Percentiles rank a stretch among this genome's conserved stretches.
phyloP scores from a whole-genome alignment of 2,329 filamentous ascomycete species.

The Aspergillus chevalieri region DNA sequence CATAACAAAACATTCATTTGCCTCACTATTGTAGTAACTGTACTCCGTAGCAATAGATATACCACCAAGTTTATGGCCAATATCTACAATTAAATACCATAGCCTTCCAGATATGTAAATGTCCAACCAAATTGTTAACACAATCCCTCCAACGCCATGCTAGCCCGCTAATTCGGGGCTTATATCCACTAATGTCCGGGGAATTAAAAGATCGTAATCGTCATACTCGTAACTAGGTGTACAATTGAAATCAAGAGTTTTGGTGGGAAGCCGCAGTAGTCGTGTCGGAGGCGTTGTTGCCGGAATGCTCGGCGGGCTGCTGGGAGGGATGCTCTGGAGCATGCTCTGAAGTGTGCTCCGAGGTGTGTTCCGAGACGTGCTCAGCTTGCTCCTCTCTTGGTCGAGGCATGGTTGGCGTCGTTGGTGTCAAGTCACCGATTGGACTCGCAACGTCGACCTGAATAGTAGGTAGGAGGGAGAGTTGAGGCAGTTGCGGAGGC shows the following conservation, averaged over 20 bases:
- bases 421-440: constrained; percentile 14
- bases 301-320: background rate
- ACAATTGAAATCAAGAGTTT: background rate
- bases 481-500: constrained; percentile 10
- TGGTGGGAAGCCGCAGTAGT: background rate
- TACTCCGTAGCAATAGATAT: too few relatives aligned
- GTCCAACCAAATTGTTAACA: too few relatives aligned
- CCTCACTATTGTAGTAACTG: too few relatives aligned
- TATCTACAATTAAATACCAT: too few relatives aligned
- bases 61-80: too few relatives aligned
- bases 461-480: constrained; percentile 25
- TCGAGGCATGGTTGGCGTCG: constrained; percentile 16
- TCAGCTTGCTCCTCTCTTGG: background rate
- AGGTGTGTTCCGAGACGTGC: too few relatives aligned
- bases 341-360: background rate
- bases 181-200: too few relatives aligned
- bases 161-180: constrained; percentile 7
- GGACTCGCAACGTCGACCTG: constrained; percentile 27
- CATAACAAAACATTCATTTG: background rate
- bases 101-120: too few relatives aligned
- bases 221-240: constrained; percentile 8
- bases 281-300: background rate
- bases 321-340: background rate
- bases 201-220: constrained; percentile 8
- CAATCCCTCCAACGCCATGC: constrained; percentile 20